Conservation (phyloP, 2,329 filamentous ascomycete genomes). For the Berkeleyomyces basicola region DNA sequence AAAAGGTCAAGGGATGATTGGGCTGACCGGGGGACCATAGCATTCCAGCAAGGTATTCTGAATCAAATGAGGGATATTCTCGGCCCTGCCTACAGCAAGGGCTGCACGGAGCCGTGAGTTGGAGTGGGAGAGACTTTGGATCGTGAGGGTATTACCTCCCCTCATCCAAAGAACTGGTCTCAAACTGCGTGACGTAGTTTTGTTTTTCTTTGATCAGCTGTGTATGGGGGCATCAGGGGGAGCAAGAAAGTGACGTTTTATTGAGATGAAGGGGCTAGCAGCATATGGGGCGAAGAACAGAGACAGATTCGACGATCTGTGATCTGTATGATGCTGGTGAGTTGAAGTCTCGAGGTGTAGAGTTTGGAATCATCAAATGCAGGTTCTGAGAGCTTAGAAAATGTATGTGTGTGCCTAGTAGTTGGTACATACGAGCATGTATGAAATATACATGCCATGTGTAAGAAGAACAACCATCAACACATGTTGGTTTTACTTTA, state of each 20-base stretch:
- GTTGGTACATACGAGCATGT: not conserved
- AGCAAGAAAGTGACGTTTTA: too few relatives aligned
- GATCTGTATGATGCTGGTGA: too few relatives aligned
- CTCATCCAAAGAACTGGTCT: not conserved
- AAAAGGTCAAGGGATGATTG: not conserved
- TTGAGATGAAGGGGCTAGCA: too few relatives aligned
- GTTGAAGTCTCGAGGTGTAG: too few relatives aligned
- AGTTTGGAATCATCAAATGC: too few relatives aligned
- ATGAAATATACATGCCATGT: too few relatives aligned
- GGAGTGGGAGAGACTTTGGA: not conserved
- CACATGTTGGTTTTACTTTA: not conserved
- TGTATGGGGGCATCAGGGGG: too few relatives aligned
- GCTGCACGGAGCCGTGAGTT: not conserved
- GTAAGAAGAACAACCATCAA: too few relatives aligned
- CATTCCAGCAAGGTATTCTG: not conserved
- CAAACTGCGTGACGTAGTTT: not conserved
- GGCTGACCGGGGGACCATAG: not conserved
- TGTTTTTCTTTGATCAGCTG: not conserved
- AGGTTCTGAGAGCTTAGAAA: too few relatives aligned
- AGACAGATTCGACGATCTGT: too few relatives aligned
- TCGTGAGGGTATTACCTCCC: not conserved
- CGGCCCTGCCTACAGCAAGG: not conserved
- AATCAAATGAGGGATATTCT: not conserved
- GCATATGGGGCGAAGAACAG: too few relatives aligned
- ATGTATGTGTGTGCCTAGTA: not conserved